Conservation (phyloP, 306 rosid genomes). For the Elaeagnus macrophylla region DNA sequence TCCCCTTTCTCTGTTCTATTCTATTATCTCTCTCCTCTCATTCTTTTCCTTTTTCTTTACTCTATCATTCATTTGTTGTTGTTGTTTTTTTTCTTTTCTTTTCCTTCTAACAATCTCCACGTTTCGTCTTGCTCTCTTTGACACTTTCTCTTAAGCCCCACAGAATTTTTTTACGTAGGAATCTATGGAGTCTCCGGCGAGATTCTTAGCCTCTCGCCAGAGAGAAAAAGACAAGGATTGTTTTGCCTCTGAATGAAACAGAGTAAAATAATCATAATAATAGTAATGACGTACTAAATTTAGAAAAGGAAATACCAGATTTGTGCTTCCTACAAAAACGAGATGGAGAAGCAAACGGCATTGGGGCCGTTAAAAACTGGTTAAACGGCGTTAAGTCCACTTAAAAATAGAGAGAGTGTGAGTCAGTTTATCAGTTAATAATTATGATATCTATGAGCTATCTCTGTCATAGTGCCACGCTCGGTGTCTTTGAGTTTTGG, state of each 20-base stretch:
- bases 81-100: background rate
- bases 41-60: background rate
- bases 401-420: background rate
- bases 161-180: constrained; percentile 13
- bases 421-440: background rate
- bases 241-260: background rate
- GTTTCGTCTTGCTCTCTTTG: background rate
- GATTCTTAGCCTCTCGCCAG: constrained; percentile 42
- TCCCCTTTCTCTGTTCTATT: background rate
- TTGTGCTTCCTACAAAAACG: constrained; percentile 22
- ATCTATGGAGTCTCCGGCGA: constrained; percentile 36
- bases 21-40: background rate
- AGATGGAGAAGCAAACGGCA: constrained; percentile 10
- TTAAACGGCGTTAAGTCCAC: constrained; percentile 29
- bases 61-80: background rate
- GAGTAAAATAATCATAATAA: background rate
- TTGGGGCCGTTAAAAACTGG: constrained; percentile 17
- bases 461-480: constrained; percentile 23
- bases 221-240: constrained; percentile 9
- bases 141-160: constrained; percentile 1
- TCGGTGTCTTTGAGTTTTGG: too few relatives aligned
- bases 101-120: constrained; percentile 11
- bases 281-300: too few relatives aligned
- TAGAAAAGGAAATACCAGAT: background rate
- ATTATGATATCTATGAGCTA: background rate